phyloP scores from a whole-genome alignment of 2,329 filamentous ascomycete genomes.

The Penicillium polonicum region DNA sequence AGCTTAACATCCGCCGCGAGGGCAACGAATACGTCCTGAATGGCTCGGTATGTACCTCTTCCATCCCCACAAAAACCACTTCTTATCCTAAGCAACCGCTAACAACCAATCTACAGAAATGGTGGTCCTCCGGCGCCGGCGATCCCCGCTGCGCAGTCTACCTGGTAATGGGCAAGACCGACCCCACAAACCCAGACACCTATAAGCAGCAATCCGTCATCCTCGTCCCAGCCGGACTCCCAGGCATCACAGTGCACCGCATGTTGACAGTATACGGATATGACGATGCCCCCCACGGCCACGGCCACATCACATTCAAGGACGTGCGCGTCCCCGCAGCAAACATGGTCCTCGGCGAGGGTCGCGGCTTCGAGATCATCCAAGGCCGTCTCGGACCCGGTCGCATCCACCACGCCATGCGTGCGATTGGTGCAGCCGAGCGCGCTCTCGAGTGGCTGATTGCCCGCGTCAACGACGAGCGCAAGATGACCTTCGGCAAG shows the following conservation, averaged over 20 bases:
- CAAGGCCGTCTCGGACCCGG: constrained; percentile 94
- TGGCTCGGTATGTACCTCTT: constrained; percentile 63
- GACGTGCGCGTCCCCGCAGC: constrained; percentile 82
- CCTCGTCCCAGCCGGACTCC: constrained; percentile 75
- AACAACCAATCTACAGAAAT: constrained; percentile 65
- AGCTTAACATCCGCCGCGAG: constrained; percentile 76
- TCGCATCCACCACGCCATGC: constrained; percentile 97
- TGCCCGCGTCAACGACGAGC: constrained; percentile 86
- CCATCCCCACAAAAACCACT: not conserved
- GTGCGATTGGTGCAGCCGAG: constrained; percentile 86
- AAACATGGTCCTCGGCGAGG: constrained; percentile 89
- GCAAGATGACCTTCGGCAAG: constrained; percentile 89
- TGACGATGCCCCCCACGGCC: constrained; percentile 97
- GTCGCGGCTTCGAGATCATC: constrained; percentile 96
- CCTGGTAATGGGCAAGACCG: constrained; percentile 93
- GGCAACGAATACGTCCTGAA: constrained; percentile 90
- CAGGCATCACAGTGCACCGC: constrained; percentile 87
- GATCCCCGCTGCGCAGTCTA: constrained; percentile 91
- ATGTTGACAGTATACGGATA: constrained; percentile 95
- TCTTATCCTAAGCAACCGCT: not conserved
- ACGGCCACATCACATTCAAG: constrained; percentile 86
- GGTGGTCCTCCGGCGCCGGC: constrained; percentile 96
- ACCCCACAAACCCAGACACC: constrained; percentile 68
- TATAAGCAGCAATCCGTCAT: constrained; percentile 94
- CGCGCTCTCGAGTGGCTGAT: constrained; percentile 92